Percentiles rank a stretch among this genome's conserved stretches.
Conservation (phyloP, 1,139 yeast species). For the Suhomyces guaymorum region DNA sequence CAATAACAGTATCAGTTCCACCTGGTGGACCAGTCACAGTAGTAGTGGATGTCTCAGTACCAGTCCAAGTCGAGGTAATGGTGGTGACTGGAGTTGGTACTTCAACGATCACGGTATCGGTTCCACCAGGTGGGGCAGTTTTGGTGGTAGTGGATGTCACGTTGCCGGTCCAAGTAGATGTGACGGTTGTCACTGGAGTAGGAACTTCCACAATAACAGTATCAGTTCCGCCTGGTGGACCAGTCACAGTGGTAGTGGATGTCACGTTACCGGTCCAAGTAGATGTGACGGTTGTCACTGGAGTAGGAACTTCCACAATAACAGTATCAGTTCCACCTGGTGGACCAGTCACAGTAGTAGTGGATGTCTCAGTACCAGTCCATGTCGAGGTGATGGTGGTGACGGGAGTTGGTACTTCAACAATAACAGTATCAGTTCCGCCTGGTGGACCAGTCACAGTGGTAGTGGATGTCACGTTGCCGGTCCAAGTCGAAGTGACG, state of each 20-base stretch:
- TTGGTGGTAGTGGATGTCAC: constrained; percentile 12
- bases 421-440: neutral
- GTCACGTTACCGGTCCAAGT: constrained; percentile 4
- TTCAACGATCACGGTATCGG: constrained; percentile 9
- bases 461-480: neutral
- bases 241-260: constrained; percentile 13
- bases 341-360: constrained; percentile 12
- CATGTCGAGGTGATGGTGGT: constrained; percentile 3
- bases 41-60: constrained; percentile 8
- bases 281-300: constrained; percentile 6
- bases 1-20: constrained; percentile 12
- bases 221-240: constrained; percentile 16
- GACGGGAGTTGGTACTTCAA: neutral
- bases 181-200: constrained; percentile 16
- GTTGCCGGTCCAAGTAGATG: constrained; percentile 13
- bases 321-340: constrained; percentile 19
- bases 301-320: constrained; percentile 21
- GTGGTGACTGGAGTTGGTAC: constrained; percentile 16
- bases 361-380: constrained; percentile 11
- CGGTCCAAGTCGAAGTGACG: no score
- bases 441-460: neutral
- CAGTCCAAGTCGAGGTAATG: constrained; percentile 13
- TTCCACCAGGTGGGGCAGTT: constrained; percentile 3
- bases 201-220: constrained; percentile 23
- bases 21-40: constrained; percentile 12